Base-by-base conservation (phyloP, 768 basidiomycete genomes). In the Lactifluus pinguis region DNA sequence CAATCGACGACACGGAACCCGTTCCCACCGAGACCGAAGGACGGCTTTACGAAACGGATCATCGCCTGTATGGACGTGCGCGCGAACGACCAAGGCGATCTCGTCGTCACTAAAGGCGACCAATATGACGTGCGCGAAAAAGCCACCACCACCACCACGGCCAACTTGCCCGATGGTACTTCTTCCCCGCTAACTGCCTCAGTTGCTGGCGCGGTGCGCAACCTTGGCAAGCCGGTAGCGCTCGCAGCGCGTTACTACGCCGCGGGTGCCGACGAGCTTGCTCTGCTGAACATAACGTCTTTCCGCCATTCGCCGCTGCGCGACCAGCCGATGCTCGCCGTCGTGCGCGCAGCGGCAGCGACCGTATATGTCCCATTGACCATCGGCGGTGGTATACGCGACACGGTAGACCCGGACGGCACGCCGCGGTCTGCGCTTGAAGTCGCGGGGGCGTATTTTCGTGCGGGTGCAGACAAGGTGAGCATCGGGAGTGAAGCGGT, bases 41-140 rank as follows among this genome's bases (percentile, higher is more conserved):
- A 92, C 70, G 80, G 83, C 11, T 83, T 95, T 62, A 95, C 94
- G 2, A 98, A 92, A 72, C 89, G 97, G 50, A 88, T 99, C 70
- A 83, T 98, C 65, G 95, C 97, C 15, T 98, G 95, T 72, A 84
- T 99, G 83, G 97, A 99, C 72, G 95, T 99, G 21, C 87, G 97
- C 49, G 84, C 94, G 19, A 98, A 98, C 72, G 97, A 99, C 71
- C 72, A 85, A 14, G 97, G 97, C 32, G 97, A 99, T 72, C 84
- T 99, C 55, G 94, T 99, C 60, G 97, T 99, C 1, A 99, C 97
- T 47, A 99, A 99, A 76, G 97, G 97, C 59, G 97, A 99, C 73
- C 97, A 97, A 72, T 99, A 99, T 75, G 93, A 98, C 71, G 95
- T 98, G 17, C 90, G 95, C 56, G 95, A 98, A 73, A 92, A 87